Conservation (phyloP, 371 early-diverging fungal species). For the Syncephalastrum racemosum region DNA sequence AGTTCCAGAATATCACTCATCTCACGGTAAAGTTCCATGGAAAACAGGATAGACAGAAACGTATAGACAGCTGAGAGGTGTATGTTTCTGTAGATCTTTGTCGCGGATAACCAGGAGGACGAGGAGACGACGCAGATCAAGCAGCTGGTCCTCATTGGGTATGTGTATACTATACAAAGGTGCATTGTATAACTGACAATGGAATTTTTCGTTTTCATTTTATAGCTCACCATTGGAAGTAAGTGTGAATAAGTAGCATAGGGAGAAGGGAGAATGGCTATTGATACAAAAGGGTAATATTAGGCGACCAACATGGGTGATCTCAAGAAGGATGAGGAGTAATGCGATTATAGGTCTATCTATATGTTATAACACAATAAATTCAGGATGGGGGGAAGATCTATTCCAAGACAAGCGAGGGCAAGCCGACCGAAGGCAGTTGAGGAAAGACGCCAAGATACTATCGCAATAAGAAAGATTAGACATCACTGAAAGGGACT, state of each 20-base stretch:
- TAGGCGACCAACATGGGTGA: constrained; percentile 53
- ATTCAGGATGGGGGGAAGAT: background rate
- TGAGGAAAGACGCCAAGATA: constrained; percentile 42
- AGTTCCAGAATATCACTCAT: constrained; percentile 84
- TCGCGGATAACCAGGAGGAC: constrained; percentile 80
- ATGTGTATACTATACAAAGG: background rate
- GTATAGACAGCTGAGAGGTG: background rate
- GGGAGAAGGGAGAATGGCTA: too few species aligned
- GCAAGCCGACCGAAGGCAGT: constrained; percentile 22
- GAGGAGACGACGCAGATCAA: constrained; percentile 81
- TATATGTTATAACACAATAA: constrained; percentile 5
- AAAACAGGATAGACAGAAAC: background rate
- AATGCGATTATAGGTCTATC: constrained; percentile 10
- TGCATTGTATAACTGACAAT: too few species aligned
- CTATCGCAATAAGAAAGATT: constrained; percentile 12
- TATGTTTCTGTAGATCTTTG: constrained; percentile 55
- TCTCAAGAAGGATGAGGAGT: constrained; percentile 42
- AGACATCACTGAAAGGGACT: background rate
- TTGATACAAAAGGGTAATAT: background rate
- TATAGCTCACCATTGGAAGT: too few species aligned
- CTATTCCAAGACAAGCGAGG: constrained; percentile 2
- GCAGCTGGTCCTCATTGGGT: constrained; percentile 79
- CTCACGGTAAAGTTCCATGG: constrained; percentile 46
- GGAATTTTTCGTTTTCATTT: too few species aligned
- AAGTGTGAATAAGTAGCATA: too few species aligned